Base-by-base conservation (phyloP, 345 rosid genomes). In the Ceriops tagal region DNA sequence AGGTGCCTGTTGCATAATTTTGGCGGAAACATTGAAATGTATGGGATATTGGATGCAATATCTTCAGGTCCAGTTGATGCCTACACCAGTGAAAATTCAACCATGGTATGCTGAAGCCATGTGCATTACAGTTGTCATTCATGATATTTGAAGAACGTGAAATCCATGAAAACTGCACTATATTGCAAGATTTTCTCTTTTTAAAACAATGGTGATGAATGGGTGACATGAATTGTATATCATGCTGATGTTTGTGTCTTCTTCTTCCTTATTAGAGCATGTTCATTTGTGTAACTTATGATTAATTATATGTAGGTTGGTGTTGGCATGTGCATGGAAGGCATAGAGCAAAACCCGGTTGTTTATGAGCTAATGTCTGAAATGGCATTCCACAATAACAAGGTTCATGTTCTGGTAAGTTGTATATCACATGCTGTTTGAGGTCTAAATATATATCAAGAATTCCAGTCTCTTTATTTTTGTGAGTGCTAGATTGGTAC, bases 271-370 rank as follows among this genome's bases (percentile, higher is more conserved):
- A 64, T 27, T 43, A 4, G 35, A 59, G 8, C 58, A 70, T 18
- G 31, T 67, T 62, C 61, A 47, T 32, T 63, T 22, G 8, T 71
- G 35, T 66, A 51, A 49, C 22, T 66, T 64, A 26, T 56, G 22
- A 53, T 58, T 62, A 43, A 39, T 67, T 68, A 58, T 49, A 37
- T 34, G 72, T 72, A 91, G 98, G 92, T 93, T 24, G 98, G 98
- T 65, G 93, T 93, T 75, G 98, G 98, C 69, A 82, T 86, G 89
- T 93, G 98, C 85, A 88, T 88, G 97, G 98, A 93, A 75, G 97
- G 98, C 64, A 91, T 91, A 76, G 98, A 93, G 83, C 98, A 93
- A 15, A 91, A 93, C 71, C 97, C 97, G 0, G 88, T 93, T 65
- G 97, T 93, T 69, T 91, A 86, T 68, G 98, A 93, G 78, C 79